phyloP scores from a whole-genome alignment of 2,329 filamentous ascomycete genomes.

The Beauveria australis region DNA sequence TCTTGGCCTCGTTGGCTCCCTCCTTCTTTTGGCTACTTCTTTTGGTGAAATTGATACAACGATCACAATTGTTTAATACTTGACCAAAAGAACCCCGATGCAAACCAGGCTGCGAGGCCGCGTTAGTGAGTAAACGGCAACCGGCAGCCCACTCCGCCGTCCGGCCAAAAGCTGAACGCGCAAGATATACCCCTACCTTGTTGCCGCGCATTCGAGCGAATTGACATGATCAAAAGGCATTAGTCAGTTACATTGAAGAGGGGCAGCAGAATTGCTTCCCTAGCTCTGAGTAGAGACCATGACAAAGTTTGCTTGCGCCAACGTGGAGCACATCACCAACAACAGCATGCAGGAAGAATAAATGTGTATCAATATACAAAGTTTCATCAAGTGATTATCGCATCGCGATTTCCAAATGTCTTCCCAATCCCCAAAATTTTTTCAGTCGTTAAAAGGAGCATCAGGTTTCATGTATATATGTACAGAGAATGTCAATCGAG shows the following conservation, averaged over 20 bases:
- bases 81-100: not conserved
- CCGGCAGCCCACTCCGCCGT: not conserved
- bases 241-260: slow-evolving; percentile 11
- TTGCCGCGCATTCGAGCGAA: too few species aligned
- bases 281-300: slow-evolving; percentile 15
- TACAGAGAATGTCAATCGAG: not conserved
- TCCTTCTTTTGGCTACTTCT: too few species aligned
- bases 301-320: slow-evolving; percentile 15
- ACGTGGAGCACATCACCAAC: not conserved
- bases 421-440: not conserved
- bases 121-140: not conserved
- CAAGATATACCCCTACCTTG: too few species aligned
- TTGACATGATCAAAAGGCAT: not conserved
- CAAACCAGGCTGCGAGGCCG: not conserved
- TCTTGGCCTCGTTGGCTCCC: too few species aligned
- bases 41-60: too few species aligned
- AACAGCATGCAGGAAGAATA: not conserved
- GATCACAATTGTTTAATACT: not conserved
- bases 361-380: not conserved
- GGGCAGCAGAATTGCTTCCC: slow-evolving; percentile 6
- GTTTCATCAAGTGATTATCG: not conserved
- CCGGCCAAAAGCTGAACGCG: too few species aligned
- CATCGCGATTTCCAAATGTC: not conserved
- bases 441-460: not conserved
- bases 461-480: not conserved